These are phyloP conservation scores for Aspergillus nidulans DNA, from an alignment of 495 filamentous ascomycete species.

Conservation along the genomic window DNA sequence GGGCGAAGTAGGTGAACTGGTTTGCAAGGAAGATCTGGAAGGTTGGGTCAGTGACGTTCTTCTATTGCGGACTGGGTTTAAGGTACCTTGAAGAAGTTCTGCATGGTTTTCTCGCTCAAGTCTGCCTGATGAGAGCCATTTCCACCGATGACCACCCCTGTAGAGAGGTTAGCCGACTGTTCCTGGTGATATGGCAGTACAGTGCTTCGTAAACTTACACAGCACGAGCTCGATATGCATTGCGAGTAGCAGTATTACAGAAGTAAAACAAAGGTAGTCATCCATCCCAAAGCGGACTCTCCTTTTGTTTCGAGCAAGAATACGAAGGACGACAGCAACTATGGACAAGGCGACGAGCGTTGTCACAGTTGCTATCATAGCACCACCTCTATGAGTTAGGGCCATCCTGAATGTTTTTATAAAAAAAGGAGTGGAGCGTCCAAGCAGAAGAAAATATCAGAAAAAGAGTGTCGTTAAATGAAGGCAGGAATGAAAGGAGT, in stretches of 20 bases:
- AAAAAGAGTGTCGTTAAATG: too few relatives aligned
- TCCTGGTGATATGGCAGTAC: constrained; percentile 6
- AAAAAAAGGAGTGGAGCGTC: neutral
- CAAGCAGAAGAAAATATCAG: too few relatives aligned
- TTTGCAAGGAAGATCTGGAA: constrained; percentile 41
- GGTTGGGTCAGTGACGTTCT: constrained; percentile 1
- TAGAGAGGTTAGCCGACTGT: neutral
- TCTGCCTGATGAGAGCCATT: constrained; percentile 28
- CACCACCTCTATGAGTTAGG: constrained; percentile 24
- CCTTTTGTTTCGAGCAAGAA: constrained; percentile 33
- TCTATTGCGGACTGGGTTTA: neutral
- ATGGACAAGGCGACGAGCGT: constrained; percentile 35
- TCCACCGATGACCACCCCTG: constrained; percentile 37
- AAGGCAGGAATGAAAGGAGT: neutral
- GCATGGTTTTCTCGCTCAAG: constrained; percentile 22
- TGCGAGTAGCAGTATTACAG: constrained; percentile 28
- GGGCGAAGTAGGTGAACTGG: constrained; percentile 42
- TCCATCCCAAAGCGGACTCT: constrained; percentile 36
- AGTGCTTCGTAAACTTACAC: constrained; percentile 23
- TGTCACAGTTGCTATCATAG: constrained; percentile 36
- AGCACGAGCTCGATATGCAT: constrained; percentile 36
- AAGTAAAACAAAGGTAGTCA: constrained; percentile 36
- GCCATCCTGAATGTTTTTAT: constrained; percentile 22
- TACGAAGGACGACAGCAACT: constrained; percentile 33
- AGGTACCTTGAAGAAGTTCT: constrained; percentile 36